Base-by-base conservation (phyloP, 2,329 filamentous ascomycete genomes). In the Sclerotinia spermophila region DNA sequence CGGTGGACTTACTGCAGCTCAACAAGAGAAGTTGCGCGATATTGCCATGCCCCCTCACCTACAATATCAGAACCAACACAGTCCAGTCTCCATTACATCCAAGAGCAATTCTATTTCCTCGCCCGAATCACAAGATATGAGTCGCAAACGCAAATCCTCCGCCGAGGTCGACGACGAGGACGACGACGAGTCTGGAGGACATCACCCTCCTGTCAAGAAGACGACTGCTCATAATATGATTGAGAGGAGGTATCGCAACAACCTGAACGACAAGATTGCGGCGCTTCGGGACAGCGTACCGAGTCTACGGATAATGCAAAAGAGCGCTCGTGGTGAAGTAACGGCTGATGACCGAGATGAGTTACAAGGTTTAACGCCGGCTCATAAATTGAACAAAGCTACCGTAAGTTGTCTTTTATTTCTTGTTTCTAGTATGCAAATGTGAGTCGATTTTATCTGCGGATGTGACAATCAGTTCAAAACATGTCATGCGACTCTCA, bases 161-260 rank as follows among this genome's bases (percentile, higher is more conserved):
- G 86, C 88, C n/a, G 77, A 80, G 56, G 81, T 81, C 21, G 84
- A 86, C 7, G 85, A 89, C 33, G 84, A 87, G 4, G 86, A 88
- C n/a, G 87, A 89, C 64, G 87, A 90, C 19, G 84, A 88, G 60
- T 82, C 85, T 42, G 81, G 87, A 66, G 86, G 85, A 75, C 86
- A 84, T 76, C 89, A 85, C 78, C 85, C 79, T 66, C 86, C 82
- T 38, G 83, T 84, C 71, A 97, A 97, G 85, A 97, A 97, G 85
- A 96, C 94, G 85, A 96, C 94, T 44, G 94, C 95, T 2, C 95
- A 98, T 82, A 98, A 97, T 81, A 96, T 98, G 86, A 97, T 98
- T 73, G 95, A 98, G 82, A 98, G 97, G 85, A 86, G 95, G 75
- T 98, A 98, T 81, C 90, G 95, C 77, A 97, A 93, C 68, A 98